A percentile compares a stretch with the other conserved stretches of the same genome.
These are phyloP conservation scores for Epichloe amarillans DNA, from an alignment of 2,329 filamentous ascomycete species.

Conservation along the genomic window DNA sequence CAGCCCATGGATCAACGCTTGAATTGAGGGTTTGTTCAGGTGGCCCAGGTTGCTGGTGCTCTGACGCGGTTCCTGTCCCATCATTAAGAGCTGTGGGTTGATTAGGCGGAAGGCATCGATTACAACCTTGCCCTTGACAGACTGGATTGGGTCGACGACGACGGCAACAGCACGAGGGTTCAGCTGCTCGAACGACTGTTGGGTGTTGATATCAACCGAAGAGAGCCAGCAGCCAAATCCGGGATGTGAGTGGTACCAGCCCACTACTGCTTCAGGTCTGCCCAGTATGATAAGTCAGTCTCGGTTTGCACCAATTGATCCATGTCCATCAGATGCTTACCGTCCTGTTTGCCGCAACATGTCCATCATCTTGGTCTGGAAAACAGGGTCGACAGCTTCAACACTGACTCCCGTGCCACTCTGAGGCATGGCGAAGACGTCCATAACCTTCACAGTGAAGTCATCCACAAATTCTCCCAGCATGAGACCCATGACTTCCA, in stretches of 20 bases:
- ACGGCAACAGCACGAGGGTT: conserved; percentile 94
- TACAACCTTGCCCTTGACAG: conserved; percentile 98
- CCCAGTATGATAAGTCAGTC: neutral
- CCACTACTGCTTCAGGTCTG: conserved; percentile 91
- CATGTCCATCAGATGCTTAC: conserved; percentile 33
- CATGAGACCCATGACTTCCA: conserved; percentile 99
- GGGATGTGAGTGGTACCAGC: conserved; percentile 99
- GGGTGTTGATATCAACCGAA: conserved; percentile 97
- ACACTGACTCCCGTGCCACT: conserved; percentile 97
- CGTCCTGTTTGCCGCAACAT: conserved; percentile 96
- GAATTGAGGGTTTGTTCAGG: conserved; percentile 98
- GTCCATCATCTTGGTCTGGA: conserved; percentile 99
- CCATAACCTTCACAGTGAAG: conserved; percentile 94
- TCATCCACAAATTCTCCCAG: conserved; percentile 97
- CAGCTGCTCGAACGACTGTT: conserved; percentile 98
- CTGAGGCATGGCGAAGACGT: conserved; percentile 99
- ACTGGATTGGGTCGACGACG: conserved; percentile 96
- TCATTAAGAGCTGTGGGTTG: conserved; percentile 93
- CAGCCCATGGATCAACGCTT: conserved; percentile 92
- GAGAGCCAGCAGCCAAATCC: conserved; percentile 99
- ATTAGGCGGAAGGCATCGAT: conserved; percentile 98
- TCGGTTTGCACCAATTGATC: neutral
- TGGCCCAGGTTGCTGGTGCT: conserved; percentile 97
- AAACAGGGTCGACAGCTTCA: conserved; percentile 94
- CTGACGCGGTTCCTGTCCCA: conserved; percentile 93